Evolutionary conservation across 2,329 filamentous ascomycete species (phyloP).

Genomic region (Chrysosporium queenslandicum): DNA sequence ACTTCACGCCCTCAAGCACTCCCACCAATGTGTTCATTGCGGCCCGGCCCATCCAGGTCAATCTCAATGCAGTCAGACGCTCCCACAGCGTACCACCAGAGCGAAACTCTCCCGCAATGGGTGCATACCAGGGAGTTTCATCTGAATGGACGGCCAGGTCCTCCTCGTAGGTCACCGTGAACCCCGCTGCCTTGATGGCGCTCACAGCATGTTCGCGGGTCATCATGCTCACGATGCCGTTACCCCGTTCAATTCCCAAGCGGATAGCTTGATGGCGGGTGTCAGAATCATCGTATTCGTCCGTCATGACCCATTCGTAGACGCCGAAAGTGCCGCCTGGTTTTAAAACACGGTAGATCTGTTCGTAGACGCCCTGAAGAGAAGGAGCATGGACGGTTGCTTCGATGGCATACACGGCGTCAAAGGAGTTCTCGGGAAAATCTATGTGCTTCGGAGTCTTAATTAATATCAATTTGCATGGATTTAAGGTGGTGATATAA

Average conservation of each 20-base stretch:
- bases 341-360: slow-evolving; percentile 25
- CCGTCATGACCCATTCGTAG: slow-evolving; percentile 27
- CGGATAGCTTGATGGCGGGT: slow-evolving; percentile 21
- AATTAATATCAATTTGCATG: not conserved
- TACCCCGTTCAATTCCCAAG: slow-evolving; percentile 23
- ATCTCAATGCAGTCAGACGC: too few species aligned
- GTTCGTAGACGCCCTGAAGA: slow-evolving; percentile 21
- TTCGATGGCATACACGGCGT: slow-evolving; percentile 26
- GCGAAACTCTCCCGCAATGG: slow-evolving; percentile 18
- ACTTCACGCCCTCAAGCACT: too few species aligned
- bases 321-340: slow-evolving; percentile 23
- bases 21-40: too few species aligned
- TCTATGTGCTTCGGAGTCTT: slow-evolving; percentile 15
- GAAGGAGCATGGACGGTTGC: slow-evolving; percentile 24
- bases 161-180: slow-evolving; percentile 22
- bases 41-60: too few species aligned
- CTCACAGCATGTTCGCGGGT: slow-evolving; percentile 17
- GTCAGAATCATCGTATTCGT: slow-evolving; percentile 21
- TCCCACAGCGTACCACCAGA: too few species aligned
- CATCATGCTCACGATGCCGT: slow-evolving; percentile 23
- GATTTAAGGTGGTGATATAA: not conserved
- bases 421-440: slow-evolving; percentile 23
- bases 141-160: slow-evolving; percentile 20
- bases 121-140: slow-evolving; percentile 21
- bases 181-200: slow-evolving; percentile 21